Conservation (phyloP, 441 rosid genomes). For the Populus trichocarpa region DNA sequence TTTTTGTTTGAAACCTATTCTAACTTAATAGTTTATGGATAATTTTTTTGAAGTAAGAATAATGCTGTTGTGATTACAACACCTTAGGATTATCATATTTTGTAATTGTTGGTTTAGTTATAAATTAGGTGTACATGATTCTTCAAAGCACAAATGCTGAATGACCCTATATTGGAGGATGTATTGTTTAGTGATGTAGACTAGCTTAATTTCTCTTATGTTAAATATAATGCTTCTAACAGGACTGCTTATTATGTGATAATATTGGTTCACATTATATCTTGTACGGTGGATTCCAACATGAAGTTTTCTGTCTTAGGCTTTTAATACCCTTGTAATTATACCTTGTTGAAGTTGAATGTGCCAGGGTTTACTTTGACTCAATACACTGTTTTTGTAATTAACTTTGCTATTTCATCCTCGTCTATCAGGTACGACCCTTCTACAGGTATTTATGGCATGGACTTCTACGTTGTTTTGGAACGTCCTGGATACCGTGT, state of each 20-base stretch:
- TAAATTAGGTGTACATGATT: no score
- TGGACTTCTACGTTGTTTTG: slow-evolving; percentile 88
- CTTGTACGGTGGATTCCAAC: background rate
- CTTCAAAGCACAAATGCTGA: no score
- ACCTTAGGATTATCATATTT: no score
- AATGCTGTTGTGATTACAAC: no score
- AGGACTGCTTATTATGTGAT: background rate
- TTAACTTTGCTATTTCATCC: background rate
- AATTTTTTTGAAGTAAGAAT: no score
- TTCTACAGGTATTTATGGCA: slow-evolving; percentile 95
- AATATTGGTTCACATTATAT: background rate
- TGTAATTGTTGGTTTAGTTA: no score
- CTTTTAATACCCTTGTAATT: background rate
- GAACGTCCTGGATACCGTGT: slow-evolving; percentile 96
- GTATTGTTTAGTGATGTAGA: background rate
- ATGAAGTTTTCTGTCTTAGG: background rate
- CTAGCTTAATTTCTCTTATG: background rate
- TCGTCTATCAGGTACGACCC: slow-evolving; percentile 69
- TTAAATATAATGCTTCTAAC: no score
- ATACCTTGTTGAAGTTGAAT: background rate
- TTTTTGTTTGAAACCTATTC: no score
- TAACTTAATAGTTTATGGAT: no score
- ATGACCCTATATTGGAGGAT: no score
- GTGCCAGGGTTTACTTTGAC: background rate
- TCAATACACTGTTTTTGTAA: background rate